These are phyloP conservation scores for Hyaloscypha variabilis DNA, from an alignment of 495 filamentous ascomycete species.

Conservation along the genomic window DNA sequence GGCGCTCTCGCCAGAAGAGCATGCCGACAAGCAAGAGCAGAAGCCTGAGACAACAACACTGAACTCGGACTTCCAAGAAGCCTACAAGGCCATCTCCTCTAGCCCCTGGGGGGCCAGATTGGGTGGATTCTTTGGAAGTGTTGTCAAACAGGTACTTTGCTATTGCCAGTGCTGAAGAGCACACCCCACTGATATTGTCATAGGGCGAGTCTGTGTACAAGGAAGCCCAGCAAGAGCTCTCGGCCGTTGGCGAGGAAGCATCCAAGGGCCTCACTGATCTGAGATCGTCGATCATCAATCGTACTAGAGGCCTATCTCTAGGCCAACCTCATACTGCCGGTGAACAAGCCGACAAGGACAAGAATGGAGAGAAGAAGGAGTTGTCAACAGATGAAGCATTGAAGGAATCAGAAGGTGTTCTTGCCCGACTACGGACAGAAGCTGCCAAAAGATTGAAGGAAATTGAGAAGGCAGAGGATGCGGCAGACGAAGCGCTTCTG, in stretches of 20 bases:
- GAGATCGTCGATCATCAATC: constrained; percentile 65
- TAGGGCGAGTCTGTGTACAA: constrained; percentile 86
- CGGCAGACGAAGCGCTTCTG: constrained; percentile 94
- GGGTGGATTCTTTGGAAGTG: constrained; percentile 85
- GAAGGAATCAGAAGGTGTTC: constrained; percentile 72
- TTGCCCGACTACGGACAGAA: constrained; percentile 80
- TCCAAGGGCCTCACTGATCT: constrained; percentile 80
- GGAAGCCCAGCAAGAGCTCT: constrained; percentile 79
- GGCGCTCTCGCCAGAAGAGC: constrained; percentile 62
- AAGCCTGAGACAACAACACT: constrained; percentile 57
- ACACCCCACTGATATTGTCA: constrained; percentile 7
- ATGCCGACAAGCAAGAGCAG: constrained; percentile 43
- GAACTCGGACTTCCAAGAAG: constrained; percentile 90
- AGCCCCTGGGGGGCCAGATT: constrained; percentile 90
- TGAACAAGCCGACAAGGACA: constrained; percentile 30
- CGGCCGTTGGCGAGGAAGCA: constrained; percentile 76
- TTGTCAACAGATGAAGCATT: constrained; percentile 52
- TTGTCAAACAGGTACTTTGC: constrained; percentile 75
- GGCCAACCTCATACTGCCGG: constrained; percentile 34
- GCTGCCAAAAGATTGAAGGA: constrained; percentile 86
- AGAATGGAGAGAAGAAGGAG: constrained; percentile 44
- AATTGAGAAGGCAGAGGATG: constrained; percentile 91
- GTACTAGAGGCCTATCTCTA: constrained; percentile 74
- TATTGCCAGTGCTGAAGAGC: neutral
- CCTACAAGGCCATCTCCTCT: constrained; percentile 87